Evolutionary conservation across 345 rosid species (phyloP).

Genomic region (Aquilaria sinensis): DNA sequence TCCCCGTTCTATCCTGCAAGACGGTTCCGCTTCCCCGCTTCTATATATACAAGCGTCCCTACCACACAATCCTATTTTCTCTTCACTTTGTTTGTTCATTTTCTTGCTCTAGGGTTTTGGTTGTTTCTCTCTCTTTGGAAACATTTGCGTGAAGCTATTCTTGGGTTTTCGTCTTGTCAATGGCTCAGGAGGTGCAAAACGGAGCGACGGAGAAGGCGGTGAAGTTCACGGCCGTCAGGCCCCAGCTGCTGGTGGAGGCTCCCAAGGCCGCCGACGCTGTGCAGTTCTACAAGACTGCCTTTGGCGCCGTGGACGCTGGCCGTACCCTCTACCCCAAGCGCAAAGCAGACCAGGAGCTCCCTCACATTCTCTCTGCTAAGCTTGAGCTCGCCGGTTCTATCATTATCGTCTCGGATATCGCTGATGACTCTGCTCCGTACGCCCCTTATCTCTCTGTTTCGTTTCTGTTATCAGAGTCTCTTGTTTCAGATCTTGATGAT

Average conservation of each 20-base stretch:
- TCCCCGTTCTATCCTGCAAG: constrained; percentile 26
- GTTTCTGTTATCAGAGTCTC: background rate
- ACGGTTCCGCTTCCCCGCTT: constrained; percentile 66
- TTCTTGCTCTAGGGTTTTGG: constrained; percentile 30
- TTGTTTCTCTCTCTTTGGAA: background rate
- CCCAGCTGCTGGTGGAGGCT: constrained; percentile 69
- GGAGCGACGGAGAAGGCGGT: constrained; percentile 48
- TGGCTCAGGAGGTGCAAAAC: constrained; percentile 55
- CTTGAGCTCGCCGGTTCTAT: constrained; percentile 58
- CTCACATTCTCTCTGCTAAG: constrained; percentile 68
- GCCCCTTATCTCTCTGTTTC: constrained; percentile 2
- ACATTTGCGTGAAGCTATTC: background rate
- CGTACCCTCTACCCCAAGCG: constrained; percentile 75
- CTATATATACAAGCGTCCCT: constrained; percentile 20
- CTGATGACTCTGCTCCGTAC: constrained; percentile 38
- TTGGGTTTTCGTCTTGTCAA: constrained; percentile 17
- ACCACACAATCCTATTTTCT: constrained; percentile 6
- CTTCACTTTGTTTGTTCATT: background rate
- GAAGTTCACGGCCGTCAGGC: constrained; percentile 51
- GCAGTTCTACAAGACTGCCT: constrained; percentile 73
- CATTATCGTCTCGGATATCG: constrained; percentile 46
- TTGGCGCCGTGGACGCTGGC: constrained; percentile 62
- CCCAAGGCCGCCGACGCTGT: constrained; percentile 77
- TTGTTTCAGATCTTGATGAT: too few species aligned
- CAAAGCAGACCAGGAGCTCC: constrained; percentile 87